phyloP scores from a whole-genome alignment of 2,329 filamentous ascomycete species.

The Cercospora janseana region DNA sequence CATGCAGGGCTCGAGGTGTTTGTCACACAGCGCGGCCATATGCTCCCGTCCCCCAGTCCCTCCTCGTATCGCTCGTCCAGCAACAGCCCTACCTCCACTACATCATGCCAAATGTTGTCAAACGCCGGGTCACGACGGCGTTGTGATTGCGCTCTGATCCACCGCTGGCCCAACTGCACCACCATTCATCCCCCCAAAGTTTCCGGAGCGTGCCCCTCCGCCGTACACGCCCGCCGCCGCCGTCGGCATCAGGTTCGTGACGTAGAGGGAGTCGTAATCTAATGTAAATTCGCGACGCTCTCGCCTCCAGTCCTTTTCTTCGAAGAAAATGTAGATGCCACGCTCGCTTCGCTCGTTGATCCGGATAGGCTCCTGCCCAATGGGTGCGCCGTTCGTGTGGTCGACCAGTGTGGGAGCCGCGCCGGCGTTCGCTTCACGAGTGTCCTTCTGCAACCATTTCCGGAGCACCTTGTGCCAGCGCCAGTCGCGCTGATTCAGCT shows the following conservation, averaged over 20 bases:
- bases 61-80: conserved; percentile 9
- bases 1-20: neutral
- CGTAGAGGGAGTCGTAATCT: conserved; percentile 44
- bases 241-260: neutral
- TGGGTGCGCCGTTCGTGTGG: conserved; percentile 29
- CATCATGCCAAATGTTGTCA: conserved; percentile 1
- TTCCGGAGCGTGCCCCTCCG: conserved; percentile 1
- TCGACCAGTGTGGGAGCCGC: conserved; percentile 36
- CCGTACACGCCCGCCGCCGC: conserved; percentile 1
- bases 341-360: conserved; percentile 50
- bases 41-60: conserved; percentile 5
- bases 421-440: conserved; percentile 37
- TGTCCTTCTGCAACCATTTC: conserved; percentile 57
- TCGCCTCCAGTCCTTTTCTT: conserved; percentile 53
- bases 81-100: neutral
- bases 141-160: conserved; percentile 10
- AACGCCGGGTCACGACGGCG: conserved; percentile 3
- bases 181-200: conserved; percentile 8
- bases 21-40: neutral
- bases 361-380: conserved; percentile 41
- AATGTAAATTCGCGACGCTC: conserved; percentile 54
- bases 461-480: conserved; percentile 55
- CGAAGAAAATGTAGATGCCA: conserved; percentile 56
- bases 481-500: conserved; percentile 56
- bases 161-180: conserved; percentile 7